Evolutionary conservation across 2,329 filamentous ascomycete species (phyloP), one percentile per base, ranked within the genome.

Genomic region (Alternaria longipes): DNA sequence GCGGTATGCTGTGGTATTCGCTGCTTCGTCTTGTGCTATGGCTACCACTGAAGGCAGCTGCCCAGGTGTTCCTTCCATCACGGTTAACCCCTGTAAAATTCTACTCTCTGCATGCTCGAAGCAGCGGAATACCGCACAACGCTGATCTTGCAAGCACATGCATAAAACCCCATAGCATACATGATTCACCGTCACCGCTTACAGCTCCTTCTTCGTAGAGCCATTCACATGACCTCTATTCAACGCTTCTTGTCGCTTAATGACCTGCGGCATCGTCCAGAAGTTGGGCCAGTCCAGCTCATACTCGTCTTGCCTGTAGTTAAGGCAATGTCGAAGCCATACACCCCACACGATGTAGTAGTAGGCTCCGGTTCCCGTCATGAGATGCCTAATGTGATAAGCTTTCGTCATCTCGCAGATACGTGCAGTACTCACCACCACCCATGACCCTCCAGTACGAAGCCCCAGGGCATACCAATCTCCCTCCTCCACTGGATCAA

Each of bases 301-400:
- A 73, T 89, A 95, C 72, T 93, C 87, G 42, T 91, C 86, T 71
- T 92, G 90, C 46, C 84, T 84, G 4, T 88, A 87, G 63, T 93
- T 91, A 51, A 95, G 81, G 69, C 91, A 93, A 64, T 90, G 89
- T 41, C 91, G 87, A 18, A 95, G 84, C 90, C 91, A 94, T 26
- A 94, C 88, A 14, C 91, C 90, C 92, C 92, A 96, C 14, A 88
- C 83, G 68, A 96, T 92, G 75, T 94, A 93, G 74, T 90, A 91
- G 78, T 96, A 96, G 16, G 92, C 92, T 75, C 92, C 92, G 36
- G 90, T 82, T 12, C 92, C 92, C 0, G 92, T 95, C 85, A 94
- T 89, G 38, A 94, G 73, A 79, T 94, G 92, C 90, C 90, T 85
- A 54, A 9, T 11, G 11, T 30, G 22, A 28, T 62, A 55, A 73